Evolutionary conservation across 1,284 basidiomycete genomes (phyloP).

Genomic region (Pulveroboletus sp.): DNA sequence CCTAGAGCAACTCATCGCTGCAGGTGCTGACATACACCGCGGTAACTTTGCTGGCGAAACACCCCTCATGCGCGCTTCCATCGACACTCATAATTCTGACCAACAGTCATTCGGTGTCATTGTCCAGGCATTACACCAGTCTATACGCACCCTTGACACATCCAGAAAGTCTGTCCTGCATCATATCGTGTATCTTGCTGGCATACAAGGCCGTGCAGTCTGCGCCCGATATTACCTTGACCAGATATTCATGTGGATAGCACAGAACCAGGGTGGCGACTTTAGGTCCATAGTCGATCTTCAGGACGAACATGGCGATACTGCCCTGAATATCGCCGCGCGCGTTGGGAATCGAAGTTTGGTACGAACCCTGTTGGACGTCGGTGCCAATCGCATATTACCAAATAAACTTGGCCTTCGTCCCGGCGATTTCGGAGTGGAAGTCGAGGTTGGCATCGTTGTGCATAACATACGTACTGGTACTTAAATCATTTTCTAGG

Average conservation of each 20-base stretch:
- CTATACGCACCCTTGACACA: slow-evolving; percentile 89
- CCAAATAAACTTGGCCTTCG: slow-evolving; percentile 94
- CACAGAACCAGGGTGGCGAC: slow-evolving; percentile 67
- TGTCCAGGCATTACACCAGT: slow-evolving; percentile 64
- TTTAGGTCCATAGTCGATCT: slow-evolving; percentile 86
- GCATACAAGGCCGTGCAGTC: slow-evolving; percentile 83
- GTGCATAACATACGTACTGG: not conserved
- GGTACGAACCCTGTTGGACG: slow-evolving; percentile 87
- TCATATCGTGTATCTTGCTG: slow-evolving; percentile 90
- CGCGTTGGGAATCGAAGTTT: slow-evolving; percentile 89
- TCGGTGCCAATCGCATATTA: slow-evolving; percentile 88
- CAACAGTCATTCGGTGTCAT: slow-evolving; percentile 73
- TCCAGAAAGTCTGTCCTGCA: slow-evolving; percentile 92
- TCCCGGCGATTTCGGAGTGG: slow-evolving; percentile 92
- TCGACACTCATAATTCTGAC: slow-evolving; percentile 88
- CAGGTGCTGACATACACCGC: slow-evolving; percentile 83
- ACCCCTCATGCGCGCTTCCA: slow-evolving; percentile 87
- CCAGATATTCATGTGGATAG: slow-evolving; percentile 84
- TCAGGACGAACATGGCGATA: slow-evolving; percentile 96
- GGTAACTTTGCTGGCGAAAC: slow-evolving; percentile 97
- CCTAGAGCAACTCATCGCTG: slow-evolving; percentile 66
- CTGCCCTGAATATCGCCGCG: slow-evolving; percentile 93
- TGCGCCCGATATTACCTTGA: slow-evolving; percentile 93
- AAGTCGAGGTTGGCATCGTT: slow-evolving; percentile 69
- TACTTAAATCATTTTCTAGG: slow-evolving; percentile 44